Base-by-base conservation (phyloP, 1,284 basidiomycete genomes). In the Ganoderma boninense region DNA sequence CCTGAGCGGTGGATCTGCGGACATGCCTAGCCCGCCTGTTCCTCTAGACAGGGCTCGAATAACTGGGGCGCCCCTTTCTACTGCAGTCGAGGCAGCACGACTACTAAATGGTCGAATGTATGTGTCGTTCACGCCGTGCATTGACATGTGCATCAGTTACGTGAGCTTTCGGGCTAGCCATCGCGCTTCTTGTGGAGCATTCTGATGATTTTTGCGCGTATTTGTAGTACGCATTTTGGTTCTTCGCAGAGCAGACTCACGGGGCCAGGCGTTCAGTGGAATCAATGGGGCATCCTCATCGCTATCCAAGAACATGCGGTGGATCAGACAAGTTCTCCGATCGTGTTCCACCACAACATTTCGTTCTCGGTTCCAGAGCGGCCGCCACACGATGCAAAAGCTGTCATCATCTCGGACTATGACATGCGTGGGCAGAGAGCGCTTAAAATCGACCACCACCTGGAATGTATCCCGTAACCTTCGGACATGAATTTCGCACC, bases 21-120 rank as follows among this genome's bases (percentile, higher is more conserved):
- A n/a, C 66, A 67, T 62, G 66, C 66, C 49, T 32, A 18, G 8
- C 23, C 52, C 66, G 29, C 60, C 66, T 52, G 60, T 62, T 18
- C 49, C 16, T 61, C 32, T 42, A 20, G 60, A 43, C 16, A 35
- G 38, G 66, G 54, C 49, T 67, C 66, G 66, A 62, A 29, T 43
- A 16, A 40, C 38, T 62, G 32, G 54, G 32, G 42, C 29, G 46
- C 66, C 66, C 66, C 66, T 63, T 62, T 67, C 52, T 26, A 18
- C 14, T 57, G 66, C 52, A 38, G 57, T 62, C 54, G 66, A 54
- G 52, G 38, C 66, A 42, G 66, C 62, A 54, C 61, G 52, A 67
- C 54, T 26, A 26, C 20, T 18, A 14, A 32, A 18, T 40, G 26
- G 18, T 38, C 49, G n/a, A 42, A 35, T n/a, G 40, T 8, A 52